Conservation (phyloP, 345 rosid genomes). For the Carallia pectinifolia region DNA sequence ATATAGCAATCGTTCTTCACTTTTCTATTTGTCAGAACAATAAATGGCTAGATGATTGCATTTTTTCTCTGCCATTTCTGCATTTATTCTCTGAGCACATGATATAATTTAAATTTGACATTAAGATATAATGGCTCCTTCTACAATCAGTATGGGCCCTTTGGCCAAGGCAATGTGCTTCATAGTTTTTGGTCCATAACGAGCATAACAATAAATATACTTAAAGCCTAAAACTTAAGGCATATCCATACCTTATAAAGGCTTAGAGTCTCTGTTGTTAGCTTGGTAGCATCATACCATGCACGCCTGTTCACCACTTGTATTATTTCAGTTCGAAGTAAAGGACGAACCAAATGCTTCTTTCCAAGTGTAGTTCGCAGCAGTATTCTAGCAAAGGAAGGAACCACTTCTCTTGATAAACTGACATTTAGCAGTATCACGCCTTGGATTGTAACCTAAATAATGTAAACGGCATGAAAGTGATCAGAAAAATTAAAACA, state of each 20-base stretch:
- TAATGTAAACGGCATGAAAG: conserved; percentile 8
- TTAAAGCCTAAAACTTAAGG: not conserved
- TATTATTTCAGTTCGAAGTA: conserved; percentile 82
- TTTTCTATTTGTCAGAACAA: too few relatives aligned
- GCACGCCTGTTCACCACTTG: conserved; percentile 93
- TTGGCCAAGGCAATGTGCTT: not conserved
- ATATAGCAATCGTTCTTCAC: too few relatives aligned
- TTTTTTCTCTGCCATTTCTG: too few relatives aligned
- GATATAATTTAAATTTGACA: too few relatives aligned
- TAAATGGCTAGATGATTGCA: too few relatives aligned
- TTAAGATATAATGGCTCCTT: too few relatives aligned
- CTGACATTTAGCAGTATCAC: conserved; percentile 75
- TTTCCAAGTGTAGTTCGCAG: conserved; percentile 84
- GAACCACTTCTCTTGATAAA: conserved; percentile 90
- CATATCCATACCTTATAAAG: conserved; percentile 66
- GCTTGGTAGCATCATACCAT: conserved; percentile 85
- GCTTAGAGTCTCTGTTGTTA: conserved; percentile 76
- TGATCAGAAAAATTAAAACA: not conserved
- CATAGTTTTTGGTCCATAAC: not conserved
- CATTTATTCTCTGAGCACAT: too few relatives aligned
- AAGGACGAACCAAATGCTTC: conserved; percentile 89
- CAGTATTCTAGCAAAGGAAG: conserved; percentile 86
- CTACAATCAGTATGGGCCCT: too few relatives aligned
- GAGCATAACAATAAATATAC: not conserved
- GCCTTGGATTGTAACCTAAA: conserved; percentile 59